These are phyloP conservation scores for Aspergillus caelatus DNA, from an alignment of 2,329 filamentous ascomycete genomes.

Conservation along the genomic window DNA sequence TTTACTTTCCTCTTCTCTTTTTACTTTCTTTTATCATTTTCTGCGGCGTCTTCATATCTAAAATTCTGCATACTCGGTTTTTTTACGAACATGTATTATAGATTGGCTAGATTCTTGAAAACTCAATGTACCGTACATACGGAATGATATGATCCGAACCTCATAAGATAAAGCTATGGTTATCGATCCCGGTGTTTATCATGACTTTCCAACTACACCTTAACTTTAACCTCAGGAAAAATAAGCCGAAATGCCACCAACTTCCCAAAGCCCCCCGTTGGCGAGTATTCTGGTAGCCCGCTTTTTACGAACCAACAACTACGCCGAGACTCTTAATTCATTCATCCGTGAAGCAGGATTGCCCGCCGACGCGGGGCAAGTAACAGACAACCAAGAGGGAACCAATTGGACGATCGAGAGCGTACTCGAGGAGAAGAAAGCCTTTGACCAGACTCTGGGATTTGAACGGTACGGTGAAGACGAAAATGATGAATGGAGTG, in stretches of 20 bases:
- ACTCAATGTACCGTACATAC: neutral
- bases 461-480: constrained; percentile 60
- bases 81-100: neutral
- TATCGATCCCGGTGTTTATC: constrained; percentile 5
- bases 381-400: constrained; percentile 26
- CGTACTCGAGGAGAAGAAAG: constrained; percentile 63
- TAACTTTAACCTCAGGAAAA: neutral
- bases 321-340: constrained; percentile 56
- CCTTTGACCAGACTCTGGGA: constrained; percentile 57
- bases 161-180: neutral
- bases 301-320: constrained; percentile 47
- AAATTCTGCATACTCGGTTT: neutral
- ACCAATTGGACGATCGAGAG: constrained; percentile 60
- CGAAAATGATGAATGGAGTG: constrained; percentile 47
- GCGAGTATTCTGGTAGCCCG: constrained; percentile 45
- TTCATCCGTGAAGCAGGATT: constrained; percentile 62
- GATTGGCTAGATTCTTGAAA: neutral
- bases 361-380: constrained; percentile 51
- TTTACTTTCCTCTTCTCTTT: neutral
- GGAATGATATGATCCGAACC: neutral
- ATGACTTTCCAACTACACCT: neutral
- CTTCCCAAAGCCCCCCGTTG: constrained; percentile 19
- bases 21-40: neutral
- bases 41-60: neutral
- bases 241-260: constrained; percentile 11